phyloP scores from a whole-genome alignment of 768 basidiomycete genomes.

The Suillus plorans region DNA sequence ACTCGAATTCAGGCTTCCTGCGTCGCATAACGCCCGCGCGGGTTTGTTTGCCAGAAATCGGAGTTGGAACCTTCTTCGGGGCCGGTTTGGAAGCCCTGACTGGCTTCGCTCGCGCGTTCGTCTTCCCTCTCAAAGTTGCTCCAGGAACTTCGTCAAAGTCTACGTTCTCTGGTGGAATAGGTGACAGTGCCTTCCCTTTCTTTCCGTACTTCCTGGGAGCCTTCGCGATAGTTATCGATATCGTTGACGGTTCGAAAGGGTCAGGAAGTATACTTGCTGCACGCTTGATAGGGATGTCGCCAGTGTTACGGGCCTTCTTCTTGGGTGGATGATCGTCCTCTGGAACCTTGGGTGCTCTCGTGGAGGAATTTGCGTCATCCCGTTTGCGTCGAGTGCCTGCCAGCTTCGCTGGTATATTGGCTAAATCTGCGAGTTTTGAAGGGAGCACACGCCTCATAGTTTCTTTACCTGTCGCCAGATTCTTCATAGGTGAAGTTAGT shows the following conservation, averaged over 20 bases:
- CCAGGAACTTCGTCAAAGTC: constrained; percentile 36
- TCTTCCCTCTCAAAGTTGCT: neutral
- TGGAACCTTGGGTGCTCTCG: neutral
- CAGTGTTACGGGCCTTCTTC: constrained; percentile 15
- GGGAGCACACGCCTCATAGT: neutral
- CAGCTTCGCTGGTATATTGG: constrained; percentile 12
- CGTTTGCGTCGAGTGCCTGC: constrained; percentile 29
- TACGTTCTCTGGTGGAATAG: constrained; percentile 15
- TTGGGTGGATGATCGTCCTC: constrained; percentile 17
- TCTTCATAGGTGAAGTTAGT: neutral
- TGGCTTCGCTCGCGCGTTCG: constrained; percentile 15
- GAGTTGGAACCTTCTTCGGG: neutral
- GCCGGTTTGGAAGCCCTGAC: constrained; percentile 16
- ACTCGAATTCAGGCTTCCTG: constrained; percentile 12
- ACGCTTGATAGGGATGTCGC: constrained; percentile 2
- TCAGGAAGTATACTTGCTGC: neutral
- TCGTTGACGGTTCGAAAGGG: constrained; percentile 5
- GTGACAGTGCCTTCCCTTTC: constrained; percentile 35
- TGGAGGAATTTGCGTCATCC: constrained; percentile 12
- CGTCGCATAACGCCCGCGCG: constrained; percentile 30
- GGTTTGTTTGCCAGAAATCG: neutral
- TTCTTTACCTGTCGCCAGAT: neutral
- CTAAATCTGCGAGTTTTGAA: constrained; percentile 3
- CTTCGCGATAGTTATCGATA: constrained; percentile 9
- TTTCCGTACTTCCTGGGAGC: constrained; percentile 33